Base-by-base conservation (phyloP, 2,329 filamentous ascomycete genomes). In the Ceratocystis smalleyi region DNA sequence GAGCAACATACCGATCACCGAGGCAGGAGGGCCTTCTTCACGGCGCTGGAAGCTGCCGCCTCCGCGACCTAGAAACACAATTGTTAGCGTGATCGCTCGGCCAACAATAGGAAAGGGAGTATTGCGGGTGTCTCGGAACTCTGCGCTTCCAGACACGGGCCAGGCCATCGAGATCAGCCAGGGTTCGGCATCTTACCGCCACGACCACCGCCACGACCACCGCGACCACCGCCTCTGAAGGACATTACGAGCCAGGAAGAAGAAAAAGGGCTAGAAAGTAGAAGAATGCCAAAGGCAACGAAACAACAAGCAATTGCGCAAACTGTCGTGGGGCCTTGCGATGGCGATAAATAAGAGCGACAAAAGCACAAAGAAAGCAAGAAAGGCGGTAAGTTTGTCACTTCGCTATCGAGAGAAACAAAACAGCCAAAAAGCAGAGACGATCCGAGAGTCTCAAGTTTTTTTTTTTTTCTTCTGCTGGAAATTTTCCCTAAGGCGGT, bases 21-120 rank as follows among this genome's bases (percentile, higher is more conserved):
- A 69, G 45, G 73, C 73, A 63, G 74, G 74, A 64, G 74, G 74
- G 49, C 74, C 74, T 70, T 75, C 72, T 68, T 75, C 74, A 67
- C 74, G 71, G 70, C 74, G 74, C 67, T 73, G 72, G 72, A 72
- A 75, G 65, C 74, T 73, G 68, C 74, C 74, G 60, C 74, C 73
- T 66, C 74, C 74, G 61, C 74, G 73, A 67, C 73, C 73, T 62
- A 40, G 47, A 49, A 24, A 40, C 45, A 63, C 32, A 19, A 27
- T 17, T 55, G 65, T 66, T 59, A 67, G 61, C 30, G 8, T 59
- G 12, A 24, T 2, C 19, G 45, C 27, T 15, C n/a, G 15, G 22
- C 5, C 47, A 27, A 55, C 12, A 3, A 12, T 40, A 40, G 35
- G 15, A 15, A 40, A 40, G 10, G 12, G 35, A 40, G 10, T 15